phyloP scores from a whole-genome alignment of 768 basidiomycete species.

The Myochromella boudieri region DNA sequence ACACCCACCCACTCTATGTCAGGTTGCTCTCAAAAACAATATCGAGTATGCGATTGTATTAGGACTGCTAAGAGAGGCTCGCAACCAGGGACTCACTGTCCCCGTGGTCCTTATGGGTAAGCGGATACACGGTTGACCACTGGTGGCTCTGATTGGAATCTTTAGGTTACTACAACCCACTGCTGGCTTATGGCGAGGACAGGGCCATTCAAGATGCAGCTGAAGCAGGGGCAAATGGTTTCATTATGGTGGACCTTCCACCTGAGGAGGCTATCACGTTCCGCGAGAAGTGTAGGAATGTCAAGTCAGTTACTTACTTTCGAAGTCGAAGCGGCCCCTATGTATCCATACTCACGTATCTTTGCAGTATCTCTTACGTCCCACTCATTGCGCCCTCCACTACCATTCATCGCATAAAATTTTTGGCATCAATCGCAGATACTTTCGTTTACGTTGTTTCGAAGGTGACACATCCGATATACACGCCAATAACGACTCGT shows the following conservation, averaged over 20 bases:
- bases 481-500: neutral
- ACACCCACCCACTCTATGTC: constrained; percentile 9
- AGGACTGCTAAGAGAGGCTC: constrained; percentile 72
- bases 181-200: constrained; percentile 94
- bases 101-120: constrained; percentile 95
- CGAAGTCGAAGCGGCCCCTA: neutral
- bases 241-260: constrained; percentile 96
- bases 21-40: constrained; percentile 85
- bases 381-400: constrained; percentile 96
- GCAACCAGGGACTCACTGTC: constrained; percentile 75
- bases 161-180: constrained; percentile 95
- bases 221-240: constrained; percentile 93
- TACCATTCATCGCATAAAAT: constrained; percentile 80
- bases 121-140: constrained; percentile 11
- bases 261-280: constrained; percentile 95
- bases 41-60: constrained; percentile 79
- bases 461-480: constrained; percentile 51
- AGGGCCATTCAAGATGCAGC: constrained; percentile 88
- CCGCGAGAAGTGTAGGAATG: constrained; percentile 80
- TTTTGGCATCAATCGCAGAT: constrained; percentile 91
- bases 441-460: constrained; percentile 99
- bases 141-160: constrained; percentile 7
- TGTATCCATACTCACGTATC: neutral
- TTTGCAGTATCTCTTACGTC: constrained; percentile 82
- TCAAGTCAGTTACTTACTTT: constrained; percentile 55